Evolutionary conservation across 495 filamentous ascomycete genomes (phyloP).

Genomic region (Podospora appendiculata): DNA sequence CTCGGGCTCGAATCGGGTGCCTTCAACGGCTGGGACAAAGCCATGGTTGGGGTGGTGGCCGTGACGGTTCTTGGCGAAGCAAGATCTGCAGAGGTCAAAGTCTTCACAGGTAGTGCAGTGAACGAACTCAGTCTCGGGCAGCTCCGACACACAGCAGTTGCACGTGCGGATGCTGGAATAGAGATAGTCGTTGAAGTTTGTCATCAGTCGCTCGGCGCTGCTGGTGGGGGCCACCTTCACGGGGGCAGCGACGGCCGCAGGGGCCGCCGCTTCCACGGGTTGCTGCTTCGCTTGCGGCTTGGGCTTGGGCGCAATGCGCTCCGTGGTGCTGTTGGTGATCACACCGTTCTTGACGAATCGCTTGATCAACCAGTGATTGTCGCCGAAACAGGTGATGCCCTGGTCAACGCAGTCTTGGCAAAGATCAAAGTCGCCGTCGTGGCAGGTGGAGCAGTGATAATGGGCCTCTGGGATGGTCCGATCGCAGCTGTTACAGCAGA

Average conservation of each 20-base stretch:
- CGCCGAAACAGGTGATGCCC: slow-evolving; percentile 67
- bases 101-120: slow-evolving; percentile 82
- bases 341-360: slow-evolving; percentile 68
- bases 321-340: slow-evolving; percentile 77
- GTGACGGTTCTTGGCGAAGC: slow-evolving; percentile 68
- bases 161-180: slow-evolving; percentile 62
- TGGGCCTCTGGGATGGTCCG: slow-evolving; percentile 68
- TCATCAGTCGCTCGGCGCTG: slow-evolving; percentile 11
- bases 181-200: slow-evolving; percentile 14
- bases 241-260: not conserved
- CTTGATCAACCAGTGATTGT: slow-evolving; percentile 91
- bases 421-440: slow-evolving; percentile 90
- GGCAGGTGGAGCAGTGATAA: slow-evolving; percentile 91
- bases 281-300: slow-evolving; percentile 15
- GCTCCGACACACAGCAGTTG: slow-evolving; percentile 81
- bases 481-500: slow-evolving; percentile 92
- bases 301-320: slow-evolving; percentile 61
- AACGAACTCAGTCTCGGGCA: slow-evolving; percentile 70
- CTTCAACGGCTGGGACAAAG: slow-evolving; percentile 58
- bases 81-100: slow-evolving; percentile 82
- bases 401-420: slow-evolving; percentile 70
- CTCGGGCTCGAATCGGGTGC: slow-evolving; percentile 44
- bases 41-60: slow-evolving; percentile 89
- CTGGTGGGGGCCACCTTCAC: too few species aligned
- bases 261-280: slow-evolving; percentile 8